Evolutionary conservation across 768 basidiomycete genomes (phyloP).

Genomic region (Kwoniella bestiolae): DNA sequence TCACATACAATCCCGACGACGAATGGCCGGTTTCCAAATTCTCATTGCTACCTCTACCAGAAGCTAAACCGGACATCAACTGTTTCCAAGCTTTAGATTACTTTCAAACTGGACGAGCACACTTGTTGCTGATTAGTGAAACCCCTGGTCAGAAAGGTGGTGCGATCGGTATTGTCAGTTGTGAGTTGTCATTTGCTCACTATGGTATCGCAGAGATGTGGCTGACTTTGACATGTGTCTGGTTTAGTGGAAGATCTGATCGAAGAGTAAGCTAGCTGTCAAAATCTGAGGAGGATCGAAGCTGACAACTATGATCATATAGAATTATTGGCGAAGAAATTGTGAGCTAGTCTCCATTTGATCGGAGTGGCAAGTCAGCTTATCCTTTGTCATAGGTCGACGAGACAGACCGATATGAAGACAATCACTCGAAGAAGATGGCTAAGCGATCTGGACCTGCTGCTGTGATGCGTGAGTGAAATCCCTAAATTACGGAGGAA

Average conservation of each 20-base stretch:
- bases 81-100: conserved; percentile 93
- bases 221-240: not conserved
- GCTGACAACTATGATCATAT: conserved; percentile 8
- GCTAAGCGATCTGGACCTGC: conserved; percentile 75
- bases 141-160: conserved; percentile 83
- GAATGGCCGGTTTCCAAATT: conserved; percentile 63
- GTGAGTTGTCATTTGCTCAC: conserved; percentile 34
- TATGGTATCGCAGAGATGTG: too few relatives aligned
- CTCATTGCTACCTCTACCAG: conserved; percentile 79
- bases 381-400: conserved; percentile 62
- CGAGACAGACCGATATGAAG: conserved; percentile 87
- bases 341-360: conserved; percentile 48
- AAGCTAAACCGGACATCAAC: conserved; percentile 84
- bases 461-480: conserved; percentile 66
- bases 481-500: not conserved
- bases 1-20: conserved; percentile 85
- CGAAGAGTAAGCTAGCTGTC: conserved; percentile 64
- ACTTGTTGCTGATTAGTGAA: conserved; percentile 80
- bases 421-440: conserved; percentile 77
- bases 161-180: conserved; percentile 86
- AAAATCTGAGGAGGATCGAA: not conserved
- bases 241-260: conserved; percentile 57
- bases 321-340: conserved; percentile 91
- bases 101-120: conserved; percentile 91
- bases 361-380: not conserved